phyloP scores from a whole-genome alignment of 768 basidiomycete species.

The Suillus cothurnatus region DNA sequence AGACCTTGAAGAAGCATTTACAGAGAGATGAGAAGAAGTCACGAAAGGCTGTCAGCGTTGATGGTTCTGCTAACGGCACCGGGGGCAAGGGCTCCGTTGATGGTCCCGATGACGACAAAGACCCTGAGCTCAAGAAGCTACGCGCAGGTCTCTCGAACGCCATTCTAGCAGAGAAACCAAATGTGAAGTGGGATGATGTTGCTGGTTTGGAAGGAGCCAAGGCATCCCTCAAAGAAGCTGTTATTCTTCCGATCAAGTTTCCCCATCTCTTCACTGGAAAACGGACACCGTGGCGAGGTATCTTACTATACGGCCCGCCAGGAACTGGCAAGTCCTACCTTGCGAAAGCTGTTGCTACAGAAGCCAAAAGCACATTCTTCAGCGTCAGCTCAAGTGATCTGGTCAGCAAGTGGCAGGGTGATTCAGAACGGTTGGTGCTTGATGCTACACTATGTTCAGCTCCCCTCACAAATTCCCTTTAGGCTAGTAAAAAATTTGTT shows the following conservation, averaged over 20 bases:
- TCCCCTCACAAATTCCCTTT: slow-evolving; percentile 4
- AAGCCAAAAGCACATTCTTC: slow-evolving; percentile 99
- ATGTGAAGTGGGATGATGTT: slow-evolving; percentile 98
- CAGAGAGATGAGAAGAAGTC: slow-evolving; percentile 58
- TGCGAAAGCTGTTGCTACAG: slow-evolving; percentile 98
- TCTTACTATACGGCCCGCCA: slow-evolving; percentile 94
- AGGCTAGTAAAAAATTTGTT: slow-evolving; percentile 97
- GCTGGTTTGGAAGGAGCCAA: slow-evolving; percentile 96
- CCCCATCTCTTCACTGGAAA: slow-evolving; percentile 99
- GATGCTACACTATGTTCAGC: background rate
- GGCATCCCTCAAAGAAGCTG: slow-evolving; percentile 95
- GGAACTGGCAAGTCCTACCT: slow-evolving; percentile 97
- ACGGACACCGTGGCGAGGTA: slow-evolving; percentile 96
- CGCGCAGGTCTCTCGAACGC: slow-evolving; percentile 87
- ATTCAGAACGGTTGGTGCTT: slow-evolving; percentile 82
- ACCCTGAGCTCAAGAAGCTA: slow-evolving; percentile 95
- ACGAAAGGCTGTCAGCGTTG: slow-evolving; percentile 50
- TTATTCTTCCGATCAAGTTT: slow-evolving; percentile 99
- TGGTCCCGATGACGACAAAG: slow-evolving; percentile 65
- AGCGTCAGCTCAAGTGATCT: slow-evolving; percentile 93
- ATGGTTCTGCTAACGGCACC: slow-evolving; percentile 44
- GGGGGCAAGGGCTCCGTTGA: slow-evolving; percentile 53
- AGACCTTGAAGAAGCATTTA: slow-evolving; percentile 88
- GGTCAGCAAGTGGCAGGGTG: slow-evolving; percentile 99
- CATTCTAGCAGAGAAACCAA: slow-evolving; percentile 91